Percentiles rank a stretch among this genome's conserved stretches.
Conservation (phyloP, 1,284 basidiomycete genomes). For the Cutaneotrichosporon cavernicola region DNA sequence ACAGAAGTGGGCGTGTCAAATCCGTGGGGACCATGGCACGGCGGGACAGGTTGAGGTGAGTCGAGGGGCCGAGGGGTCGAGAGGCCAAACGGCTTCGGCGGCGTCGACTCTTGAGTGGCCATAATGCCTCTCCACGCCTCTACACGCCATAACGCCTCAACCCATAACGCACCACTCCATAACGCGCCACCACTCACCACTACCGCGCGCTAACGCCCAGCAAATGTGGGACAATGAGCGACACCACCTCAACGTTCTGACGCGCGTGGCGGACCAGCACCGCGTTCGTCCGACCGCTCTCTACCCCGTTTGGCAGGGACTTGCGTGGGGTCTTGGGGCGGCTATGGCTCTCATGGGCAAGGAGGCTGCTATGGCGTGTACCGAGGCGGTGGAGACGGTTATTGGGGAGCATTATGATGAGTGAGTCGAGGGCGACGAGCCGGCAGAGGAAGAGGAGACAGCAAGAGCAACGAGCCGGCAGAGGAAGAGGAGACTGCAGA, state of each 20-base stretch:
- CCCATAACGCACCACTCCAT: too few species aligned
- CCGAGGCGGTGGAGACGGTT: conserved; percentile 94
- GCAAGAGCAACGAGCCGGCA: background rate
- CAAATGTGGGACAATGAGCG: conserved; percentile 98
- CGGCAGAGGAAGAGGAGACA: too few species aligned
- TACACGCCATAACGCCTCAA: too few species aligned
- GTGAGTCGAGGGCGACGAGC: conserved; percentile 58
- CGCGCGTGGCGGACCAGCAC: conserved; percentile 79
- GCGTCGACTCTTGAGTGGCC: too few species aligned
- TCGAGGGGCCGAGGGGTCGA: too few species aligned
- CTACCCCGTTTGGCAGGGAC: conserved; percentile 77
- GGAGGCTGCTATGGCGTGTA: conserved; percentile 96
- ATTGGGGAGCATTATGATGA: conserved; percentile 98
- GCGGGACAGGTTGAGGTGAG: conserved; percentile 73
- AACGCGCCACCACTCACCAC: too few species aligned
- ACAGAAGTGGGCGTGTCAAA: conserved; percentile 64
- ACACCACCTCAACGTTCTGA: conserved; percentile 83
- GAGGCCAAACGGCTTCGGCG: too few species aligned
- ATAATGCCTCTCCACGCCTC: too few species aligned
- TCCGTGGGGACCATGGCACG: conserved; percentile 64
- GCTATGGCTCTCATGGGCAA: conserved; percentile 83
- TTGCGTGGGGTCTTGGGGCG: conserved; percentile 81
- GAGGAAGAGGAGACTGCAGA: too few species aligned
- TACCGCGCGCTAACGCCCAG: conserved; percentile 59
- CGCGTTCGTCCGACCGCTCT: conserved; percentile 77